Evolutionary conservation across 1,284 basidiomycete genomes (phyloP).

Genomic region (Irpex rosettiformis): DNA sequence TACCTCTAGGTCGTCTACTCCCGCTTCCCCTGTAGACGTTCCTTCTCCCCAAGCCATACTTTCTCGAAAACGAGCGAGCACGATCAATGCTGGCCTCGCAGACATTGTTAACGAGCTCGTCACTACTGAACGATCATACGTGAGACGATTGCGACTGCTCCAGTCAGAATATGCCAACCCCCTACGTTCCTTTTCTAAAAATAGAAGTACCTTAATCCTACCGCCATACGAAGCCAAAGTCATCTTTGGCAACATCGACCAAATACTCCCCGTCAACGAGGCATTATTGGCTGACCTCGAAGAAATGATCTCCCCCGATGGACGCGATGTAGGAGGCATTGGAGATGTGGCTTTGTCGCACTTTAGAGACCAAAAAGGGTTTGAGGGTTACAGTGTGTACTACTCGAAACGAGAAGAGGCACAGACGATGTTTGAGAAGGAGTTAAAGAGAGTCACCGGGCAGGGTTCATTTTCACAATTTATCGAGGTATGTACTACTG

Average conservation of each 20-base stretch:
- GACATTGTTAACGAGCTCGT: conserved; percentile 77
- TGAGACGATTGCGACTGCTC: conserved; percentile 68
- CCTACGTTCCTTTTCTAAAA: conserved; percentile 79
- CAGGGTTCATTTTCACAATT: conserved; percentile 75
- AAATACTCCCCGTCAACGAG: conserved; percentile 83
- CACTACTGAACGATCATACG: conserved; percentile 74
- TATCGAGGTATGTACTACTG: conserved; percentile 67
- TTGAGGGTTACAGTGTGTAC: conserved; percentile 90
- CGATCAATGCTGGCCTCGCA: conserved; percentile 55
- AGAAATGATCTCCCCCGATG: conserved; percentile 62
- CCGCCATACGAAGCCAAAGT: conserved; percentile 89
- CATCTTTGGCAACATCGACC: conserved; percentile 92
- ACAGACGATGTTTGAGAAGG: conserved; percentile 83
- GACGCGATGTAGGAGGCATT: conserved; percentile 59
- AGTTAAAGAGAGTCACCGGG: conserved; percentile 63
- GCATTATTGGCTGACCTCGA: conserved; percentile 86
- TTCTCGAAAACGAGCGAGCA: conserved; percentile 53
- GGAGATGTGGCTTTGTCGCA: conserved; percentile 87
- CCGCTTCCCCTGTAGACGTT: neutral
- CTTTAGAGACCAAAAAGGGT: conserved; percentile 77
- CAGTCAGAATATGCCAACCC: conserved; percentile 89
- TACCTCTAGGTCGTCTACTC: neutral
- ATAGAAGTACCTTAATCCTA: conserved; percentile 83
- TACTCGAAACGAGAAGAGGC: conserved; percentile 93
- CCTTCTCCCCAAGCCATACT: conserved; percentile 16